Evolutionary conservation across 306 rosid species (phyloP).

Genomic region (Pyrus bretschneideri): DNA sequence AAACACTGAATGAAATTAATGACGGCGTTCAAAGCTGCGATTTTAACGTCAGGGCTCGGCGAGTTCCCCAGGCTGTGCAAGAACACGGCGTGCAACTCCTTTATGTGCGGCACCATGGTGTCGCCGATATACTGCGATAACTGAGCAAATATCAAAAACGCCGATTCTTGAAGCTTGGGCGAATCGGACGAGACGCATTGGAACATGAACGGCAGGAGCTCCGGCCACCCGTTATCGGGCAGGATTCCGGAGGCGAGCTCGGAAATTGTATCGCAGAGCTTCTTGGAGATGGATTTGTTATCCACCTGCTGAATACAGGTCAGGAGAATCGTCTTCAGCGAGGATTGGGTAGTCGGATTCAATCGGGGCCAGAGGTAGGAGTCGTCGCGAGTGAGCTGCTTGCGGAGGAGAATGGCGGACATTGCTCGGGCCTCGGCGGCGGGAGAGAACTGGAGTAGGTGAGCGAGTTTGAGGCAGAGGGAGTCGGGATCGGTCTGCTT

Average conservation of each 20-base stretch:
- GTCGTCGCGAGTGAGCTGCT: slow-evolving; percentile 91
- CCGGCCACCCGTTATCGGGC: slow-evolving; percentile 89
- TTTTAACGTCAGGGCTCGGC: slow-evolving; percentile 59
- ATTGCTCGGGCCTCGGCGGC: slow-evolving; percentile 78
- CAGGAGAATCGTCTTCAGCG: slow-evolving; percentile 71
- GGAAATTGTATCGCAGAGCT: slow-evolving; percentile 82
- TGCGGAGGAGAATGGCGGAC: slow-evolving; percentile 93
- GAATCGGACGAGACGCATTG: slow-evolving; percentile 83
- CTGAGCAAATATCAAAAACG: slow-evolving; percentile 84
- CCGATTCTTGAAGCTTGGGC: slow-evolving; percentile 73
- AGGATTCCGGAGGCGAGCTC: slow-evolving; percentile 91
- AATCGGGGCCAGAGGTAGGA: slow-evolving; percentile 89
- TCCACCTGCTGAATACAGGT: slow-evolving; percentile 69
- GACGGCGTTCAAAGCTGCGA: slow-evolving; percentile 84
- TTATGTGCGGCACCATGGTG: slow-evolving; percentile 62
- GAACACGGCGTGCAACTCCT: slow-evolving; percentile 70
- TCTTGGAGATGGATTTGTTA: slow-evolving; percentile 67
- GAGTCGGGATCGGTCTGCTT: slow-evolving; percentile 88
- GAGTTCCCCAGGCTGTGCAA: slow-evolving; percentile 58
- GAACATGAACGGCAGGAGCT: slow-evolving; percentile 80
- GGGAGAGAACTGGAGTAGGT: slow-evolving; percentile 69
- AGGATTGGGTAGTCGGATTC: slow-evolving; percentile 44
- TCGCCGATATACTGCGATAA: slow-evolving; percentile 91
- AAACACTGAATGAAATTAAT: slow-evolving; percentile 90
- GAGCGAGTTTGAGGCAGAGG: slow-evolving; percentile 72